These are phyloP conservation scores for Bombardia bombarda DNA, from an alignment of 495 filamentous ascomycete species.

Conservation along the genomic window DNA sequence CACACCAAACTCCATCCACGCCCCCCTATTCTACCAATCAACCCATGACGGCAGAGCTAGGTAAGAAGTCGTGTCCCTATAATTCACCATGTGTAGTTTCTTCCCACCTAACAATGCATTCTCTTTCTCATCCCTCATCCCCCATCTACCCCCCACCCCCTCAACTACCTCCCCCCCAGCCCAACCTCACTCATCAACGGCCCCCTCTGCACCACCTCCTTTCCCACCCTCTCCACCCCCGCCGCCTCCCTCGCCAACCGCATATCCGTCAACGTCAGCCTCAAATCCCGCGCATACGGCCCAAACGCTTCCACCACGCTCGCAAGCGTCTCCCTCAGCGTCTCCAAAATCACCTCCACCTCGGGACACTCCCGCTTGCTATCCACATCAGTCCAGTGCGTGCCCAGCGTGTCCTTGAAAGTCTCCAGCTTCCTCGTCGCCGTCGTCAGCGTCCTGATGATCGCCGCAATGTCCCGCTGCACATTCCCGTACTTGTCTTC, in stretches of 20 bases:
- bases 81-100: no score
- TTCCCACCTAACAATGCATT: no score
- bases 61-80: no score
- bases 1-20: no score
- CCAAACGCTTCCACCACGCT: slow-evolving; percentile 61
- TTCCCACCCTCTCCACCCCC: background rate
- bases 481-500: slow-evolving; percentile 90
- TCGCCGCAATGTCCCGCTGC: slow-evolving; percentile 61
- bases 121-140: no score
- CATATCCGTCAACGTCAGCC: slow-evolving; percentile 58
- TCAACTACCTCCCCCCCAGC: no score
- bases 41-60: no score
- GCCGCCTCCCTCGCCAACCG: slow-evolving; percentile 59
- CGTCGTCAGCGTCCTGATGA: slow-evolving; percentile 62
- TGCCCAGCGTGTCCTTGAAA: slow-evolving; percentile 51
- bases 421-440: slow-evolving; percentile 60
- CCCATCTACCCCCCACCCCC: no score
- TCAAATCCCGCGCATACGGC: slow-evolving; percentile 57
- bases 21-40: no score
- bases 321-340: slow-evolving; percentile 50
- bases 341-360: slow-evolving; percentile 53
- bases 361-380: slow-evolving; percentile 40
- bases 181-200: no score
- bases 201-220: no score
- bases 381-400: slow-evolving; percentile 79